These are phyloP conservation scores for Skeletonema costatum DNA, from an alignment of 108 stramenopile species.

Conservation along the genomic window DNA sequence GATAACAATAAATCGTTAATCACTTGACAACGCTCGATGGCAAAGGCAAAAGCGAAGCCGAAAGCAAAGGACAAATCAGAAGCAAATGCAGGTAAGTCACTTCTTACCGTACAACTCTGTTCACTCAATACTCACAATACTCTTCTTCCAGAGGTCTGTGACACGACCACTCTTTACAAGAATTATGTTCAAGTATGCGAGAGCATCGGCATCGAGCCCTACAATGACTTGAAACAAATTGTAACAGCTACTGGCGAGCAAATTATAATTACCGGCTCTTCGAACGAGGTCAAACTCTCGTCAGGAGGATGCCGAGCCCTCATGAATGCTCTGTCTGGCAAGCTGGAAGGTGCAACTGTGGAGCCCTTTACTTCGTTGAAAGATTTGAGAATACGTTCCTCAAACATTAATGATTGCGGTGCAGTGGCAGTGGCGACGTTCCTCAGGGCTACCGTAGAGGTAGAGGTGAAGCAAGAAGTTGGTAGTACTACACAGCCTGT, in stretches of 20 bases:
- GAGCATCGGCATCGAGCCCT: conserved; percentile 25
- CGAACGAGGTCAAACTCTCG: conserved; percentile 21
- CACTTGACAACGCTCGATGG: not conserved
- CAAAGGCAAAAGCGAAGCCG: not conserved
- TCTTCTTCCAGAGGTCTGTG: not conserved
- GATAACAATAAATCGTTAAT: not conserved
- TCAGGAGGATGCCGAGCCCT: conserved; percentile 57
- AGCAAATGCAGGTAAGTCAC: not conserved
- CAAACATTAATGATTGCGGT: conserved; percentile 53
- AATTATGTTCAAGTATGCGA: conserved; percentile 31
- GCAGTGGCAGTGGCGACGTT: conserved; percentile 50
- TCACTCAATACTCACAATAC: too few relatives aligned
- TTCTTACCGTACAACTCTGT: too few relatives aligned
- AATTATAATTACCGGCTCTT: conserved; percentile 29
- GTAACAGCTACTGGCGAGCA: conserved; percentile 25
- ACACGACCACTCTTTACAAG: conserved; percentile 25
- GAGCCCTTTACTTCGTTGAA: conserved; percentile 44
- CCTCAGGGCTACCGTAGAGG: conserved; percentile 45
- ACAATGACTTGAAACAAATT: not conserved
- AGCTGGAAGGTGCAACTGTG: conserved; percentile 1
- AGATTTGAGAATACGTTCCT: conserved; percentile 51
- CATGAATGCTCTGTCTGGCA: conserved; percentile 50
- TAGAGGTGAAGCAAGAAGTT: conserved; percentile 3
- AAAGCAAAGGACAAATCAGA: conserved; percentile 18
- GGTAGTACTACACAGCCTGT: conserved; percentile 6